Evolutionary conservation across 768 basidiomycete species (phyloP), one percentile per base, ranked within the genome.

Genomic region (Sporobolomyces phaffii): DNA sequence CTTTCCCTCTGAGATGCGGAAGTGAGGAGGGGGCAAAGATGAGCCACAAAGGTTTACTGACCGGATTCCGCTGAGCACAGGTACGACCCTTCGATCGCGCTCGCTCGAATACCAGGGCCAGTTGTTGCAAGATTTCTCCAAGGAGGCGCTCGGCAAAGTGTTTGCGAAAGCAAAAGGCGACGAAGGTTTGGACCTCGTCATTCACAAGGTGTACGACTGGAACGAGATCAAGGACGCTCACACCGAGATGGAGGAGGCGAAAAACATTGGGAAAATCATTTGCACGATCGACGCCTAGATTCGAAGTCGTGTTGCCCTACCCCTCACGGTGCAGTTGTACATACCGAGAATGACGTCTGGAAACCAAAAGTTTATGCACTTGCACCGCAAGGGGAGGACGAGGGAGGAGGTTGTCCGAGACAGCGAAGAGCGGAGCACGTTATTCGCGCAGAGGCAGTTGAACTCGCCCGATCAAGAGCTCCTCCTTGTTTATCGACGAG

Each of bases 131-230:
- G 52, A 68, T 34, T 76, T 76, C 52, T 65, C 62, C n/a, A 47
- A 64, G 29, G 73, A 74, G 44, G 70, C 72, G 15, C 40, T 76
- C n/a, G 68, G 63, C 24, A 60, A 65, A 44, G 64, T 76, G 29
- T 65, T 66, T 50, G 62, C 57, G 3, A 47, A 61, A 34, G 62
- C 60, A 22, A 53, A 59, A 9, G 68, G 71, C 26, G 61, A 56
- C 3, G 58, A 68, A 7, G 64, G 69, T 0, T 34, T 73, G 13
- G 69, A 73, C 34, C 62, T 86, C 1, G 88, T 86, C 72, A 85
- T 94, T 54, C 87, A 94, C 76, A 85, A 88, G 88, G 85, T 89
- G 22, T 93, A 86, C 78, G 81, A 84, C 2, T 91, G 88, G 89
- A 81, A 82, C 17, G 81, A 89, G 56, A 89, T 94, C 56, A 84